Evolutionary conservation across 306 rosid species (phyloP).

Genomic region (Cicer bijugum): DNA sequence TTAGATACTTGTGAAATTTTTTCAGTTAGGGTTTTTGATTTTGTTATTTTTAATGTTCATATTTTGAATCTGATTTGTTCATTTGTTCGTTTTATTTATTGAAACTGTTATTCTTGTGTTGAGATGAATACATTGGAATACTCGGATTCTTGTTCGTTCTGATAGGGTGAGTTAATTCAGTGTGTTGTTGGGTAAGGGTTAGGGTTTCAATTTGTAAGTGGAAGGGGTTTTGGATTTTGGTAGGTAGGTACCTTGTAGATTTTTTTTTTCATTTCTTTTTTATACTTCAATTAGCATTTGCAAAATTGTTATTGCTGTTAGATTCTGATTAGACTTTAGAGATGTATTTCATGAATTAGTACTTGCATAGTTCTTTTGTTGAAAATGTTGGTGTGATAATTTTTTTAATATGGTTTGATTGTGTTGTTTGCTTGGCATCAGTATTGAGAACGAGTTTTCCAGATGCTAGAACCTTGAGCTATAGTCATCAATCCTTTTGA

Average conservation of each 20-base stretch:
- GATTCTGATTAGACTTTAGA: slow-evolving; percentile 12
- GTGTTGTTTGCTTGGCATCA: slow-evolving; percentile 59
- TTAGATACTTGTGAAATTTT: slow-evolving; percentile 53
- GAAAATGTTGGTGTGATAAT: slow-evolving; percentile 39
- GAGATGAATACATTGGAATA: slow-evolving; percentile 32
- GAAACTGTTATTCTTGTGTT: slow-evolving; percentile 7
- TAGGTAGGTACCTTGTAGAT: slow-evolving; percentile 16
- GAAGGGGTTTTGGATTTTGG: slow-evolving; percentile 34
- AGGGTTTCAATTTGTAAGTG: slow-evolving; percentile 48
- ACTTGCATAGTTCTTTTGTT: background rate
- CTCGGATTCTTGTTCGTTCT: slow-evolving; percentile 17
- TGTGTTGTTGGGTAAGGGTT: slow-evolving; percentile 48
- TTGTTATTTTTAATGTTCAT: slow-evolving; percentile 7
- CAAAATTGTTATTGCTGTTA: slow-evolving; percentile 15
- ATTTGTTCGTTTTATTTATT: background rate
- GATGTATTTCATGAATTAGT: slow-evolving; percentile 25
- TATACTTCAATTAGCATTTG: slow-evolving; percentile 32
- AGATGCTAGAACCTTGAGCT: slow-evolving; percentile 48
- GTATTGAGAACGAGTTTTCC: slow-evolving; percentile 54
- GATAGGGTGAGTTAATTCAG: slow-evolving; percentile 40
- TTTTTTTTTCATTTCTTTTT: background rate
- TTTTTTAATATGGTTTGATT: slow-evolving; percentile 54
- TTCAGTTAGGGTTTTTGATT: slow-evolving; percentile 55
- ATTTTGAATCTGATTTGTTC: slow-evolving; percentile 7
- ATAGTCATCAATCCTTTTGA: slow-evolving; percentile 48